These are phyloP conservation scores for Cercophora samala DNA, from an alignment of 495 filamentous ascomycete genomes.

Conservation along the genomic window DNA sequence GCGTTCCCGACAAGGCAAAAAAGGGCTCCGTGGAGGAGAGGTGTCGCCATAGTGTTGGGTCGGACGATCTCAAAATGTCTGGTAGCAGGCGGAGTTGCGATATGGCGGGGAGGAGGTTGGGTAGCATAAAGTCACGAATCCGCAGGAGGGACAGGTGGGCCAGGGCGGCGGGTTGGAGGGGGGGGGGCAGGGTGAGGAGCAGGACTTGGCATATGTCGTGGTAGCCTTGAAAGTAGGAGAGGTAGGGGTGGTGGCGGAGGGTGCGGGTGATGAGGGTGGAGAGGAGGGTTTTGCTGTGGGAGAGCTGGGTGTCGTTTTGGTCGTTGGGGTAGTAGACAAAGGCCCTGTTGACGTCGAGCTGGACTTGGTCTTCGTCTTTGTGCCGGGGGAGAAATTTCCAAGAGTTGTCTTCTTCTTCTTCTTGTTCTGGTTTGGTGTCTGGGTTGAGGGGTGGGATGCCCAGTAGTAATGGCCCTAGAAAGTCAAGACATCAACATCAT, in stretches of 20 bases:
- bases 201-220: slow-evolving; percentile 99
- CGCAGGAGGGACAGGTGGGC: slow-evolving; percentile 78
- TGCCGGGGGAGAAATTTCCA: slow-evolving; percentile 63
- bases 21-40: slow-evolving; percentile 77
- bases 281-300: slow-evolving; percentile 64
- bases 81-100: slow-evolving; percentile 82
- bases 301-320: slow-evolving; percentile 56
- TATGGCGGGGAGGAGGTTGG: slow-evolving; percentile 74
- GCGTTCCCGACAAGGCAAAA: slow-evolving; percentile 83
- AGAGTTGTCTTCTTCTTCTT: slow-evolving; percentile 14
- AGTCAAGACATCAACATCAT: slow-evolving; percentile 12
- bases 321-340: slow-evolving; percentile 91
- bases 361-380: slow-evolving; percentile 82
- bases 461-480: slow-evolving; percentile 76
- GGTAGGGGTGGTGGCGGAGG: slow-evolving; percentile 75
- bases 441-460: slow-evolving; percentile 46
- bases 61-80: slow-evolving; percentile 65
- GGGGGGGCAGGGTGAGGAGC: slow-evolving; percentile 69
- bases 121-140: slow-evolving; percentile 97
- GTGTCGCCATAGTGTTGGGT: slow-evolving; percentile 66
- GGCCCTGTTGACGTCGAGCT: slow-evolving; percentile 88
- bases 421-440: slow-evolving; percentile 9
- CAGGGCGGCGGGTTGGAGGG: slow-evolving; percentile 52
- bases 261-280: slow-evolving; percentile 71
- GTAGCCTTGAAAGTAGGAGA: slow-evolving; percentile 97